phyloP scores from a whole-genome alignment of 1,284 basidiomycete species.

The Sanguinoderma infundibulare region DNA sequence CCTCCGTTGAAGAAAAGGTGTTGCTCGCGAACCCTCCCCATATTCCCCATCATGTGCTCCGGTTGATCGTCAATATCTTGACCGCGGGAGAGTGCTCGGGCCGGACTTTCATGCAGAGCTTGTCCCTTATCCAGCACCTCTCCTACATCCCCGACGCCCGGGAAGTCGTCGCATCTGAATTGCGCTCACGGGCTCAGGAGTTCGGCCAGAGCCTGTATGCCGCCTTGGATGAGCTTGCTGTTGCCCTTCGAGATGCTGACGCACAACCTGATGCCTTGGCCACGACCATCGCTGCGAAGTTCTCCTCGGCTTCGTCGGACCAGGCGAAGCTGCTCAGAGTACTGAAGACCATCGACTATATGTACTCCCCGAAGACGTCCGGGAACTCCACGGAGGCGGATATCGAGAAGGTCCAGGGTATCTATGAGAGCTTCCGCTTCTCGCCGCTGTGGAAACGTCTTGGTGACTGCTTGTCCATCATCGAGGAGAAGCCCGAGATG shows the following conservation, averaged over 20 bases:
- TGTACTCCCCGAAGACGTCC: conserved; percentile 75
- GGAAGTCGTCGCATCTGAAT: conserved; percentile 86
- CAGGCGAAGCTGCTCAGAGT: conserved; percentile 94
- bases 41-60: conserved; percentile 81
- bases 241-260: conserved; percentile 53
- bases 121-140: conserved; percentile 88
- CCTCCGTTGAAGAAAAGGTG: conserved; percentile 62
- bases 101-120: conserved; percentile 89
- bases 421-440: conserved; percentile 90
- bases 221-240: conserved; percentile 80
- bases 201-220: conserved; percentile 76
- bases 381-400: conserved; percentile 49
- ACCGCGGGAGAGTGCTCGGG: conserved; percentile 96
- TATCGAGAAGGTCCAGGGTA: conserved; percentile 80
- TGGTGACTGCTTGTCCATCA: conserved; percentile 82
- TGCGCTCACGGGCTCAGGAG: conserved; percentile 84
- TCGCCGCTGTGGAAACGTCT: conserved; percentile 85
- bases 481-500: conserved; percentile 80
- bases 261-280: conserved; percentile 61
- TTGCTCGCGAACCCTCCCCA: conserved; percentile 77
- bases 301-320: conserved; percentile 89
- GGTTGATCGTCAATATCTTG: conserved; percentile 91
- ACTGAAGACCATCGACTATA: conserved; percentile 95
- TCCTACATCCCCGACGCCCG: conserved; percentile 87
- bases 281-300: conserved; percentile 79